These are phyloP conservation scores for Aspergillus affinis DNA, from an alignment of 495 filamentous ascomycete species.

Conservation along the genomic window DNA sequence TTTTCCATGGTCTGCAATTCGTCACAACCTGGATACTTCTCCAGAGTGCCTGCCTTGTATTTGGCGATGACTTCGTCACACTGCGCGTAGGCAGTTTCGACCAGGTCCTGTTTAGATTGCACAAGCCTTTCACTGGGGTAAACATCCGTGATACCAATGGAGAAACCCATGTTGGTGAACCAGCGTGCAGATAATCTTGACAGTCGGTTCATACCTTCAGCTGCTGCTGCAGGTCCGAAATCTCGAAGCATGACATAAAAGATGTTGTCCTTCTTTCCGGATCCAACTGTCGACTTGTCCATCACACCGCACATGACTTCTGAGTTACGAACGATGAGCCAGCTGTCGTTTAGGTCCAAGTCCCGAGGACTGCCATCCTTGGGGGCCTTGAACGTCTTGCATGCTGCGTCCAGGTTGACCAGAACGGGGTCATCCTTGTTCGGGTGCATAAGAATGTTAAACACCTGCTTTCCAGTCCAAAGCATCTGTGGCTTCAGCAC, in stretches of 20 bases:
- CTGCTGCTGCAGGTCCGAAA: conserved; percentile 85
- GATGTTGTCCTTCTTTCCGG: conserved; percentile 94
- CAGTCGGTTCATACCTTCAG: conserved; percentile 89
- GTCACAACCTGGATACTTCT: conserved; percentile 83
- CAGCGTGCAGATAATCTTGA: conserved; percentile 87
- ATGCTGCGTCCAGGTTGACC: conserved; percentile 92
- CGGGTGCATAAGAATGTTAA: conserved; percentile 91
- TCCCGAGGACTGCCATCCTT: conserved; percentile 58
- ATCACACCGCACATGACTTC: conserved; percentile 98
- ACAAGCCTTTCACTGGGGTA: conserved; percentile 71
- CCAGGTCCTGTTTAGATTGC: conserved; percentile 68
- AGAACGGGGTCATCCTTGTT: conserved; percentile 75
- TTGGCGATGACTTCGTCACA: conserved; percentile 83
- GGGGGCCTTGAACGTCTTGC: conserved; percentile 69
- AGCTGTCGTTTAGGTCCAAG: conserved; percentile 80
- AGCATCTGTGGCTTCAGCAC: conserved; percentile 82
- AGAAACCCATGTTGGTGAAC: conserved; percentile 89
- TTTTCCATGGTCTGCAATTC: conserved; percentile 92
- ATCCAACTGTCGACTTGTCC: conserved; percentile 95
- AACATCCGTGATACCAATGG: conserved; percentile 93
- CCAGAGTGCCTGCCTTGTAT: conserved; percentile 73
- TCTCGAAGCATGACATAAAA: conserved; percentile 97
- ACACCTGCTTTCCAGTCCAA: conserved; percentile 98
- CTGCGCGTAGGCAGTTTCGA: conserved; percentile 73
- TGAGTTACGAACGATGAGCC: conserved; percentile 89